Percentiles rank a stretch among this genome's conserved stretches.
Evolutionary conservation across 257 asterid genomes (phyloP).

Genomic region (Penstemon davidsonii): DNA sequence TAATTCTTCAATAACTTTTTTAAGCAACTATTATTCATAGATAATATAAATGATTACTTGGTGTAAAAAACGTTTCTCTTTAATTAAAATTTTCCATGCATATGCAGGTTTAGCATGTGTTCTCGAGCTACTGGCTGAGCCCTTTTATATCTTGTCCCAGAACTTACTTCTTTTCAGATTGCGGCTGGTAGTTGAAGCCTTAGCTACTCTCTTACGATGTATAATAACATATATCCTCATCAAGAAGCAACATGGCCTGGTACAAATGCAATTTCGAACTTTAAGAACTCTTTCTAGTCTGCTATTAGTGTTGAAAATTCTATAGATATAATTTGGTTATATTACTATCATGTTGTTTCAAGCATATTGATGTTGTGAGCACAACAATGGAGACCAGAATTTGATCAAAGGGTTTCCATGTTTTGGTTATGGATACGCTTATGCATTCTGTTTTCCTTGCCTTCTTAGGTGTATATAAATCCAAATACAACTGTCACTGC

Average conservation of each 20-base stretch:
- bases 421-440: too few relatives aligned
- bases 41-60: constrained; percentile 1
- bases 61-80: constrained; percentile 2
- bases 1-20: neutral
- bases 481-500: too few relatives aligned
- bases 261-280: constrained; percentile 28
- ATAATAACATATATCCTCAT: constrained; percentile 66
- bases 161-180: constrained; percentile 77
- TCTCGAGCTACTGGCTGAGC: constrained; percentile 97
- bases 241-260: constrained; percentile 67
- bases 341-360: neutral
- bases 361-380: constrained; percentile 15
- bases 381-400: too few relatives aligned
- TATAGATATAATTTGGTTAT: too few relatives aligned
- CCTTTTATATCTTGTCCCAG: constrained; percentile 88
- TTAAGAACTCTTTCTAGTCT: neutral
- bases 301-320: too few relatives aligned
- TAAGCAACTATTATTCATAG: constrained; percentile 11
- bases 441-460: too few relatives aligned
- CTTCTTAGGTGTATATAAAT: too few relatives aligned
- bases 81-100: constrained; percentile 4
- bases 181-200: constrained; percentile 77
- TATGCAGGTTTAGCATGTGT: constrained; percentile 84
- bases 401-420: too few relatives aligned
- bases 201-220: constrained; percentile 84